A percentile compares a stretch with the other conserved stretches of the same genome.
Conservation (phyloP, 1,284 basidiomycete species). For the Abortiporus biennis region DNA sequence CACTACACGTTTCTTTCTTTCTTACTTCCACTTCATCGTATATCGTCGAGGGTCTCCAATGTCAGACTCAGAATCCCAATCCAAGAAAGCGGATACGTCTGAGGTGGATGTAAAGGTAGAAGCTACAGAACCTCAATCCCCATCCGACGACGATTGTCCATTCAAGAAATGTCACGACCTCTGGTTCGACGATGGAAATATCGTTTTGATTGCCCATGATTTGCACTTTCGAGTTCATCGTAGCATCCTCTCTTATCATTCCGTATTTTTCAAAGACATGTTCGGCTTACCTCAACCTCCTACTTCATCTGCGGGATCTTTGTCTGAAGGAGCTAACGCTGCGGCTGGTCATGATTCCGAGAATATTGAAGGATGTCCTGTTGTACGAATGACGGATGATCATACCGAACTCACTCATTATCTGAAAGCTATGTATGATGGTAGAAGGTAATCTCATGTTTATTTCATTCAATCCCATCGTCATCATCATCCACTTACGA, state of each 20-base stretch:
- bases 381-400: slow-evolving; percentile 1
- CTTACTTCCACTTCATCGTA: too few species aligned
- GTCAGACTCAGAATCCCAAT: too few species aligned
- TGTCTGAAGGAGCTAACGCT: too few species aligned
- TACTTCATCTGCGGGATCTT: background rate
- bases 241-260: slow-evolving; percentile 4
- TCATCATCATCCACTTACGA: too few species aligned
- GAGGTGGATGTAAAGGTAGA: too few species aligned
- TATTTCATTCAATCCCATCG: background rate
- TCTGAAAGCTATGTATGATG: slow-evolving; percentile 5
- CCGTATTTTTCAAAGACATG: slow-evolving; percentile 6
- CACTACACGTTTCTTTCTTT: too few species aligned
- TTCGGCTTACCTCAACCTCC: slow-evolving; percentile 1
- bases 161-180: too few species aligned
- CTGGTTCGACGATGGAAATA: slow-evolving; percentile 13
- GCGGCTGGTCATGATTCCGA: background rate
- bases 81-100: too few species aligned
- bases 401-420: slow-evolving; percentile 1
- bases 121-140: too few species aligned
- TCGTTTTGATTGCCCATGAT: slow-evolving; percentile 6
- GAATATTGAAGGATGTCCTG: background rate
- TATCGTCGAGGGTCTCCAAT: too few species aligned
- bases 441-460: background rate
- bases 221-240: slow-evolving; percentile 7
- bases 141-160: too few species aligned